These are phyloP conservation scores for Porpolomopsis calyptriformis DNA, from an alignment of 768 basidiomycete species.

Conservation along the genomic window DNA sequence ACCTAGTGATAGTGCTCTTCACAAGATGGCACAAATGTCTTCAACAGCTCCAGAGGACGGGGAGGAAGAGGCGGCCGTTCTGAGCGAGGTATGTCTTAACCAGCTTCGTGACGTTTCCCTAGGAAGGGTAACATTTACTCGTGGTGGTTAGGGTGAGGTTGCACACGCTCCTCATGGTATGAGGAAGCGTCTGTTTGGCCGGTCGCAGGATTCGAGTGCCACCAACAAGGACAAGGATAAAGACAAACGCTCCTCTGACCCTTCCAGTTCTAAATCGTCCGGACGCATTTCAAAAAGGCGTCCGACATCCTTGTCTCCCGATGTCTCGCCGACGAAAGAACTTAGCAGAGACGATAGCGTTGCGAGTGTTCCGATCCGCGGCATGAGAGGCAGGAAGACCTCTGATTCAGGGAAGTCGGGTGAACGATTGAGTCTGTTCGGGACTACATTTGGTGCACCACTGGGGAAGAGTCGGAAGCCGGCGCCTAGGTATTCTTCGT, in stretches of 20 bases:
- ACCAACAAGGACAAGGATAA: constrained; percentile 13
- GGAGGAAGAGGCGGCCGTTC: constrained; percentile 43
- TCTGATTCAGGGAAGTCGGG: constrained; percentile 35
- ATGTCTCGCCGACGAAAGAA: constrained; percentile 20
- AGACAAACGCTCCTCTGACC: constrained; percentile 7
- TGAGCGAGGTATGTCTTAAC: constrained; percentile 56
- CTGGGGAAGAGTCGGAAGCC: constrained; percentile 71
- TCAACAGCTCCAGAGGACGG: constrained; percentile 22
- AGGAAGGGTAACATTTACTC: not conserved
- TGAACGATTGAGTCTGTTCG: constrained; percentile 79
- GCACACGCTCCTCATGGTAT: constrained; percentile 27
- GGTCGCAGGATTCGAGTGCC: constrained; percentile 36
- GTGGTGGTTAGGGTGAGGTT: constrained; percentile 39
- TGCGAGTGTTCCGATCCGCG: constrained; percentile 22
- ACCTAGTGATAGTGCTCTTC: constrained; percentile 52
- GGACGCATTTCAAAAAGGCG: constrained; percentile 18
- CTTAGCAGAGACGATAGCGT: constrained; percentile 24
- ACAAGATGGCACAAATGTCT: constrained; percentile 30
- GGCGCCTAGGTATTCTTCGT: constrained; percentile 61
- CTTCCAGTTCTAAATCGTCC: constrained; percentile 6
- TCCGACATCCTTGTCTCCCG: constrained; percentile 12
- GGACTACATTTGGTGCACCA: constrained; percentile 47
- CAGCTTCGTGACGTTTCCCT: not conserved
- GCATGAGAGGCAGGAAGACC: constrained; percentile 34
- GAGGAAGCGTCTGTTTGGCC: constrained; percentile 53